phyloP scores from a whole-genome alignment of 352 stramenopile genomes.

The Phytopythium mirpurense region DNA sequence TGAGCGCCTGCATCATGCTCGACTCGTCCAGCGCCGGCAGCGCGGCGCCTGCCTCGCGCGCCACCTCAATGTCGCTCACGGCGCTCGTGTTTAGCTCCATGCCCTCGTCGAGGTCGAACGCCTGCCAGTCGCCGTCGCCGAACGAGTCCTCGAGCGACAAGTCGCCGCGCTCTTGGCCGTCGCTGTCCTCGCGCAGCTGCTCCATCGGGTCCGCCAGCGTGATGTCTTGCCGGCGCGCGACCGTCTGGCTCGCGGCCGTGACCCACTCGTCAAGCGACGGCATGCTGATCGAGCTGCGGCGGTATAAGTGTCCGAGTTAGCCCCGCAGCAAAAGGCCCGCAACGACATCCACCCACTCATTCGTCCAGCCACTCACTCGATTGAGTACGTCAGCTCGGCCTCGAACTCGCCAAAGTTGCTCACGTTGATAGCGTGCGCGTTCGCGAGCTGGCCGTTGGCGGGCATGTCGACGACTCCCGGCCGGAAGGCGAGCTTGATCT shows the following conservation, averaged over 20 bases:
- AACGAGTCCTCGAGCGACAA: constrained; percentile 76
- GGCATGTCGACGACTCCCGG: constrained; percentile 79
- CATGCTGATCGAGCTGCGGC: constrained; percentile 42
- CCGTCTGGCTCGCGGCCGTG: constrained; percentile 64
- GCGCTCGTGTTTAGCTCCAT: constrained; percentile 60
- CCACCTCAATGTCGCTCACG: constrained; percentile 82
- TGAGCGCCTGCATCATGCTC: constrained; percentile 27
- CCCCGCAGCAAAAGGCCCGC: too few relatives aligned
- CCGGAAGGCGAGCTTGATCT: constrained; percentile 98
- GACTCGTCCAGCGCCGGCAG: constrained; percentile 55
- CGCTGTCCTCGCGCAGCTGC: constrained; percentile 39
- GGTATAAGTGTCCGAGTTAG: too few relatives aligned
- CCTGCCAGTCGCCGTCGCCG: constrained; percentile 70
- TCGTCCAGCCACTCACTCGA: constrained; percentile 66
- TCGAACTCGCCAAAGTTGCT: constrained; percentile 85
- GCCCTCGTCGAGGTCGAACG: constrained; percentile 75
- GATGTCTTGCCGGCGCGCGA: constrained; percentile 79
- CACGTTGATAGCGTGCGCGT: constrained; percentile 76
- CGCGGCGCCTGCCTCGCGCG: constrained; percentile 55
- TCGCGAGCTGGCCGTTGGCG: constrained; percentile 54
- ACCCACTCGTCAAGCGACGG: constrained; percentile 83
- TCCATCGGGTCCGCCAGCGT: constrained; percentile 71
- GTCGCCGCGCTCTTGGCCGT: constrained; percentile 46
- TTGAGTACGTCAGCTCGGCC: constrained; percentile 75
- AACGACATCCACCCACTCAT: too few relatives aligned